Conservation (phyloP, 352 stramenopile species). For the Aphanomyces cochlioides region DNA sequence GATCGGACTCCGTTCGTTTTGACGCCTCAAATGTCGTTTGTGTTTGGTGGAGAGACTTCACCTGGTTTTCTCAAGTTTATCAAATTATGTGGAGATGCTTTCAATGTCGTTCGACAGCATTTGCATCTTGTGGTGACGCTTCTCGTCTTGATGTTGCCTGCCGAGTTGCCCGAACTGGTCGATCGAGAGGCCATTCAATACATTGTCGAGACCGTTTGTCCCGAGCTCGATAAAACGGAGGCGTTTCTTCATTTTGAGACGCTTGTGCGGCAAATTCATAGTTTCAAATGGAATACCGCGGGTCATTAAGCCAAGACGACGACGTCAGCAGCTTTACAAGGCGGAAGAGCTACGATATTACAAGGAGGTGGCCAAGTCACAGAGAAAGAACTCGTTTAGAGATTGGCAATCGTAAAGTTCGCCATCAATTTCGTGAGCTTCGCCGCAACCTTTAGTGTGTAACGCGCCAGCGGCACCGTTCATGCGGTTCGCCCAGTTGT, state of each 20-base stretch:
- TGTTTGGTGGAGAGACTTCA: conserved; percentile 73
- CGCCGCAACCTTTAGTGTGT: too few species aligned
- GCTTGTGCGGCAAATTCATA: not conserved
- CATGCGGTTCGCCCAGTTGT: too few species aligned
- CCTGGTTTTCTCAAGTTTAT: conserved; percentile 74
- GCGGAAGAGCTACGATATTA: too few species aligned
- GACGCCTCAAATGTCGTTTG: conserved; percentile 83
- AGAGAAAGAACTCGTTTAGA: too few species aligned
- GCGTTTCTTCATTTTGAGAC: not conserved
- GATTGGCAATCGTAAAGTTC: too few species aligned
- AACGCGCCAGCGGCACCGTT: too few species aligned
- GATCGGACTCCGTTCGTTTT: conserved; percentile 90
- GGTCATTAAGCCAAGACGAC: too few species aligned
- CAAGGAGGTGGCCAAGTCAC: too few species aligned
- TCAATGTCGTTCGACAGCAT: conserved; percentile 64
- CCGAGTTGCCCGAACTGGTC: conserved; percentile 74
- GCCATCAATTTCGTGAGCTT: too few species aligned
- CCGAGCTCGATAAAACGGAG: conserved; percentile 51
- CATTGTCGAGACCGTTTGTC: conserved; percentile 65
- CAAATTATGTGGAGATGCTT: conserved; percentile 57
- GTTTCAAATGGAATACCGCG: not conserved
- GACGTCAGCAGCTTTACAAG: too few species aligned
- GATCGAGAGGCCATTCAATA: conserved; percentile 83
- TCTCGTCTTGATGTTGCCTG: conserved; percentile 68
- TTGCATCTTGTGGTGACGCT: conserved; percentile 82